A percentile compares a stretch with the other conserved stretches of the same genome.
Conservation (phyloP, 345 rosid species). For the Acer yangbiense region DNA sequence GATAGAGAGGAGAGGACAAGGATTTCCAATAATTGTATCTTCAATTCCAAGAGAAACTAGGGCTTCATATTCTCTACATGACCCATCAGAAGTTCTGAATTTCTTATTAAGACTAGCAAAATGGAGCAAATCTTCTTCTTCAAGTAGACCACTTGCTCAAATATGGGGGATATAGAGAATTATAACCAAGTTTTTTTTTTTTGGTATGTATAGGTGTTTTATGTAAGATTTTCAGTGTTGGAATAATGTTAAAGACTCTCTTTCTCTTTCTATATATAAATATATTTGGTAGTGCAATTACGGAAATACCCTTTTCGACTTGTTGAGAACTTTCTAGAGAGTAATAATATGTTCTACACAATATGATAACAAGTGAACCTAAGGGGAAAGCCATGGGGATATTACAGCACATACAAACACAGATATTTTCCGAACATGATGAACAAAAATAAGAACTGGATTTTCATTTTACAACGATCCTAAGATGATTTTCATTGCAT, state of each 20-base stretch:
- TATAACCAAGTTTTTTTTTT: slow-evolving; percentile 2
- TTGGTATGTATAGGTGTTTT: too few relatives aligned
- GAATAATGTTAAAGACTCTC: background rate
- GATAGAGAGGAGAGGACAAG: slow-evolving; percentile 38
- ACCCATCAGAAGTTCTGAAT: slow-evolving; percentile 41
- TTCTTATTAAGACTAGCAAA: slow-evolving; percentile 33
- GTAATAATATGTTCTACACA: background rate
- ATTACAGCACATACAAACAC: background rate
- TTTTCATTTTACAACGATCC: background rate
- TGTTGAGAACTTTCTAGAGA: background rate
- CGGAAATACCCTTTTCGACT: background rate
- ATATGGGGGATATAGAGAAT: slow-evolving; percentile 7
- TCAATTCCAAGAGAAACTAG: slow-evolving; percentile 41
- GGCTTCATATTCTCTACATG: slow-evolving; percentile 51
- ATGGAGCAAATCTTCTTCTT: slow-evolving; percentile 31
- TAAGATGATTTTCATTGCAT: background rate
- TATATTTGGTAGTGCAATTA: background rate
- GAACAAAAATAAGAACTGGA: background rate
- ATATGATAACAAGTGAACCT: background rate
- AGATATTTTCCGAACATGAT: background rate
- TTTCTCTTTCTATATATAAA: too few relatives aligned
- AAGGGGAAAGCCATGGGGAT: background rate
- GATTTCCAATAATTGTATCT: slow-evolving; percentile 56
- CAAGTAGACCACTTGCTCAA: slow-evolving; percentile 19
- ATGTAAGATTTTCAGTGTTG: too few relatives aligned